Evolutionary conservation across 805 yeast genomes (phyloP), one percentile per base, ranked within the genome.

Genomic region (Candida khao-thaluensis): DNA sequence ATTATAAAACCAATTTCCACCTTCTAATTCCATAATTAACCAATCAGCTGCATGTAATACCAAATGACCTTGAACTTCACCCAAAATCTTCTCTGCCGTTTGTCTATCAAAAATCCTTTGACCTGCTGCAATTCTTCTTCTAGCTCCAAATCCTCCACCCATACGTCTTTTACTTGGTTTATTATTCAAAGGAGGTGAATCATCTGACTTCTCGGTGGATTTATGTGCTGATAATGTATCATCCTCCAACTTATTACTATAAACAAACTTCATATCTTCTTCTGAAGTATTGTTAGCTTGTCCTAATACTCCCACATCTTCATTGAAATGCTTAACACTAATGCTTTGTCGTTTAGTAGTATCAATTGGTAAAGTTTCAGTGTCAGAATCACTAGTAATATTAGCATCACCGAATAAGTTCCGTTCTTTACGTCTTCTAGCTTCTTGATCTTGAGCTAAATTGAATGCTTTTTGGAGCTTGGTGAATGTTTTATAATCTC

Each of bases 1-100:
- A 52, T 83, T 87, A 68, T 87, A 90, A 59, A 89, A 90, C 98
- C 98, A 91, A 56, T 95, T 93, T 8, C 87, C 91, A 5, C 86
- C 78, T 41, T 90, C 96, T 21, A 89, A 77, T 61, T 93, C 99
- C 42, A 81, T 76, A 51, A 76, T 69, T 30, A 93, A 71, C 99
- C 99, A 93, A 44, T 88, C 88, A 0, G 85, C 73, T 0, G 99
- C 98, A 69, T 90, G 91, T n/a, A 83, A 58, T 5, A 93, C 97
- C 49, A 93, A 63, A 55, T 93, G 85, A 2, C 99, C 99, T 37
- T 81, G 85, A 14, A 91, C 69, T 41, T 86, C 81, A 35, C 71
- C 67, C 45, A 93, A 65, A 24, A 89, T 66, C 42, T 81, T 69
- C 48, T 82, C 89, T 0, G 96, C 95, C 0, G 93, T 79, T 30